Percentiles rank a stretch among this genome's conserved stretches.
These are phyloP conservation scores for Eryngium alpinum DNA, from an alignment of 140 eudicot species.

Conservation along the genomic window DNA sequence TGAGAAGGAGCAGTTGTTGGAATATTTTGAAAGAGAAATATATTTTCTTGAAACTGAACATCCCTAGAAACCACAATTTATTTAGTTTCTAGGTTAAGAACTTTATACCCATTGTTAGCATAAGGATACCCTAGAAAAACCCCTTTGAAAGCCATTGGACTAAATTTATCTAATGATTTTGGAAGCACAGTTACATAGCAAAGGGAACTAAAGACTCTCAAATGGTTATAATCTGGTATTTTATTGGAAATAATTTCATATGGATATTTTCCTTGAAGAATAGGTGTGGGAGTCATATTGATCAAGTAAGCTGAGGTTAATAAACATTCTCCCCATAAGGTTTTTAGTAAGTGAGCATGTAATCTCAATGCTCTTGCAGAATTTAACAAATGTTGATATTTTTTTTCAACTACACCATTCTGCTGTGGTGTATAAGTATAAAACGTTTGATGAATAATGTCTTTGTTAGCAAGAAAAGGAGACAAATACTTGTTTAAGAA, in stretches of 20 bases:
- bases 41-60: not conserved
- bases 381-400: not conserved
- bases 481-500: too few species aligned
- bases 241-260: not conserved
- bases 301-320: not conserved
- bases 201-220: not conserved
- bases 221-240: not conserved
- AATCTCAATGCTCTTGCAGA: constrained; percentile 1
- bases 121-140: not conserved
- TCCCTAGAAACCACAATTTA: not conserved
- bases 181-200: not conserved
- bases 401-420: not conserved
- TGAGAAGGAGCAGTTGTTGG: too few species aligned
- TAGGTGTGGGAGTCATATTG: not conserved
- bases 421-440: constrained; percentile 23
- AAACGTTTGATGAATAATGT: not conserved
- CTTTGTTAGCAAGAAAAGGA: too few species aligned
- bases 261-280: not conserved
- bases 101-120: not conserved
- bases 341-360: not conserved
- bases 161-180: not conserved
- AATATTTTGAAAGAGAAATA: not conserved
- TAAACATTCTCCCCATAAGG: not conserved
- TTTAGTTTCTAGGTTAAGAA: not conserved
- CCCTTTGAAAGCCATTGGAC: not conserved